Evolutionary conservation across 495 filamentous ascomycete genomes (phyloP).

Genomic region (Talaromyces ruber): DNA sequence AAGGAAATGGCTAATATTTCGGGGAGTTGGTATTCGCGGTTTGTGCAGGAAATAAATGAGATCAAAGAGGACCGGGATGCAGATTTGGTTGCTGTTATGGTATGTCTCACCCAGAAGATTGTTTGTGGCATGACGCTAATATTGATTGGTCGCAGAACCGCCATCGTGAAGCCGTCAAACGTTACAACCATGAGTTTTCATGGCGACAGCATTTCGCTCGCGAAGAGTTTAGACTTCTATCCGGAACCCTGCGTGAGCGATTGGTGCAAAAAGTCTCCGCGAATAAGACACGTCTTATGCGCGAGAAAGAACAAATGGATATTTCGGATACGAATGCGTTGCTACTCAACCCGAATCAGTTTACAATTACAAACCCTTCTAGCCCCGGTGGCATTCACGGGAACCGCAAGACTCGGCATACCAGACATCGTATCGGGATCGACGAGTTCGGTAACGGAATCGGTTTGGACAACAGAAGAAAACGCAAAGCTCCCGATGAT

Average conservation of each 20-base stretch:
- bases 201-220: constrained; percentile 63
- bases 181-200: constrained; percentile 31
- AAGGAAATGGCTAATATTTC: constrained; percentile 55
- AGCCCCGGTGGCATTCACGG: constrained; percentile 75
- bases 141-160: constrained; percentile 18
- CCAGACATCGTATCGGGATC: constrained; percentile 68
- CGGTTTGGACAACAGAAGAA: constrained; percentile 65
- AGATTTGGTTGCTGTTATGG: constrained; percentile 64
- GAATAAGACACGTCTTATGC: constrained; percentile 66
- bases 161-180: constrained; percentile 32
- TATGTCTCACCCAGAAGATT: constrained; percentile 31
- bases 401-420: constrained; percentile 76
- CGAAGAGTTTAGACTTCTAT: constrained; percentile 71
- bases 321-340: constrained; percentile 82
- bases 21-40: constrained; percentile 73
- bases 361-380: constrained; percentile 68
- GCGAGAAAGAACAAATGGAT: constrained; percentile 84
- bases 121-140: not conserved
- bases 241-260: constrained; percentile 72
- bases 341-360: constrained; percentile 87
- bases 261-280: constrained; percentile 67
- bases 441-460: constrained; percentile 63
- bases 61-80: constrained; percentile 76
- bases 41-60: constrained; percentile 78
- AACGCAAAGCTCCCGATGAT: constrained; percentile 63